These are phyloP conservation scores for Tremella fuciformis DNA, from an alignment of 768 basidiomycete genomes.

Conservation along the genomic window DNA sequence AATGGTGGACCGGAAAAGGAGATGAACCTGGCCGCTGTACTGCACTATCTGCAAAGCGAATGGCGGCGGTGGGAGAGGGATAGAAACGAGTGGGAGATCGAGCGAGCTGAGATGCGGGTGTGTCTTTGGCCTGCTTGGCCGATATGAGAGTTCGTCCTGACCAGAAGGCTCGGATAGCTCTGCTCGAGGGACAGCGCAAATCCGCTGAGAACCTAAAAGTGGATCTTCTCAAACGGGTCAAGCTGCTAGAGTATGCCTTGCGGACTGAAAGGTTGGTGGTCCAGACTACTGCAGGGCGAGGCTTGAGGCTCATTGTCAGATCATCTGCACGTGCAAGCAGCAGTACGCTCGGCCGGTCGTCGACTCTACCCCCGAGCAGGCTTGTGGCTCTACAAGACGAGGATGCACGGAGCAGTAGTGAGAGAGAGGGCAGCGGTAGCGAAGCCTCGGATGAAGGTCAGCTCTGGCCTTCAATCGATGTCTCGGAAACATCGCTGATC, in stretches of 20 bases:
- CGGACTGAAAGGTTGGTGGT: constrained; percentile 85
- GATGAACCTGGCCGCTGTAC: constrained; percentile 85
- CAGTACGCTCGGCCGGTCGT: constrained; percentile 21
- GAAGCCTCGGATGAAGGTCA: constrained; percentile 35
- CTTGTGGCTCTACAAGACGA: constrained; percentile 41
- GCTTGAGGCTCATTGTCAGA: not conserved
- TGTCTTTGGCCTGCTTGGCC: constrained; percentile 41
- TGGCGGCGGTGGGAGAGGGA: constrained; percentile 97
- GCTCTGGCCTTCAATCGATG: constrained; percentile 13
- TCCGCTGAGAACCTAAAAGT: constrained; percentile 96
- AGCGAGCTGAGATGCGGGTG: constrained; percentile 97
- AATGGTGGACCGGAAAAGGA: constrained; percentile 54
- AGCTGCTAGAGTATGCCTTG: constrained; percentile 98
- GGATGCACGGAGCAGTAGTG: constrained; percentile 25
- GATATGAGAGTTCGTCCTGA: not conserved
- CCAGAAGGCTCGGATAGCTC: constrained; percentile 83
- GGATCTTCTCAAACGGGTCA: constrained; percentile 91
- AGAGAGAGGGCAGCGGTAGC: constrained; percentile 38
- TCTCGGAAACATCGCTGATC: constrained; percentile 9
- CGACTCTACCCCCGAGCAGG: constrained; percentile 29
- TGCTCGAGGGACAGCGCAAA: constrained; percentile 92
- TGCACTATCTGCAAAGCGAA: constrained; percentile 97
- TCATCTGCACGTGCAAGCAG: constrained; percentile 25
- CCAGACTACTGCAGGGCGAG: not conserved
- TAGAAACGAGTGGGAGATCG: constrained; percentile 99